Evolutionary conservation across 2,329 filamentous ascomycete genomes (phyloP), one percentile per base, ranked within the genome.

Genomic region (Claviceps arundinis): DNA sequence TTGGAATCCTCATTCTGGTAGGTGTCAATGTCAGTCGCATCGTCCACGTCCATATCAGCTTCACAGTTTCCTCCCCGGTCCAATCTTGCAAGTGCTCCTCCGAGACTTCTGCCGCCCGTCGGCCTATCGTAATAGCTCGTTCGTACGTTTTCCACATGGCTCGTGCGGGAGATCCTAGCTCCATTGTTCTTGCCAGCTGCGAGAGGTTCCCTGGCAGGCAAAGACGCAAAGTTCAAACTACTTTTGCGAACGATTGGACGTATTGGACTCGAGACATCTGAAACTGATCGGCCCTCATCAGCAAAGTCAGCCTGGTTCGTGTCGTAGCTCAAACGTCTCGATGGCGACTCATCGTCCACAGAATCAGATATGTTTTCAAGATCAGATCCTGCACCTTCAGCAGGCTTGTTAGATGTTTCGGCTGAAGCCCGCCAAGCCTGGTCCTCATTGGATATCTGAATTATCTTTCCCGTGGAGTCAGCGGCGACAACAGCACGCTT

Each of bases 161-260:
- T 95, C 6, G 81, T 87, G 55, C 87, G 77, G 22, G 88, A 90
- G 50, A 80, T 70, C 48, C 87, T 77, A 19, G 78, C 76, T 16
- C 84, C 89, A 61, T 89, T 80, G 64, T 86, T 94, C 70, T 90
- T 91, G 65, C 94, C 94, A 16, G 80, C 80, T 37, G 82, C 81
- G 50, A 97, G 73, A 38, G 91, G 91, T 62, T 97, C 91, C 55
- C 93, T 80, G 2, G 91, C 90, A 34, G 93, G 93, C 13, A 98
- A 74, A 17, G 93, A 89, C 40, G 93, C 89, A 69, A 98, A 97
- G 54, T 87, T 95, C 55, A 98, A 76, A 65, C 91, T 97, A 68
- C 90, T 95, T 74, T 97, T 97, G 55, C 91, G 84, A 58, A 94
- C 78, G 34, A 87, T 74, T 2, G 85, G 85, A 58, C 87, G 78